Percentiles rank a stretch among this genome's conserved stretches.
Evolutionary conservation across 768 basidiomycete species (phyloP).

Genomic region (Leucosporidium creatinivorum): DNA sequence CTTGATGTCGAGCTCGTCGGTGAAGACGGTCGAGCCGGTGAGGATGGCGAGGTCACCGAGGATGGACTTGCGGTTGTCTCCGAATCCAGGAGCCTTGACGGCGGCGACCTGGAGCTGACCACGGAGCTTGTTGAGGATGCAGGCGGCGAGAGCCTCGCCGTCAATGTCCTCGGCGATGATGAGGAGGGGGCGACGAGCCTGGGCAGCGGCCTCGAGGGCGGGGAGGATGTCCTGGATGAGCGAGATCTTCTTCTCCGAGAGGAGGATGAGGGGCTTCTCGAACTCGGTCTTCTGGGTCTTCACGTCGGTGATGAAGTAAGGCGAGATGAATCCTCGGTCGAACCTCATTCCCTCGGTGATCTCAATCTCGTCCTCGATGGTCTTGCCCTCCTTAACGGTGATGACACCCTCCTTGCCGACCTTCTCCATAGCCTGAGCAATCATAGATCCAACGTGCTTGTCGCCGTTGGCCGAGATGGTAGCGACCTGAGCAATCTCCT

Average conservation of each 20-base stretch:
- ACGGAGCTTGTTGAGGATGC: slow-evolving; percentile 98
- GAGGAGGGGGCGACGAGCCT: slow-evolving; percentile 74
- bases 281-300: slow-evolving; percentile 85
- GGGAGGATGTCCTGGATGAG: slow-evolving; percentile 90
- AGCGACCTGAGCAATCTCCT: slow-evolving; percentile 89
- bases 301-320: slow-evolving; percentile 97
- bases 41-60: slow-evolving; percentile 95
- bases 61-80: slow-evolving; percentile 97
- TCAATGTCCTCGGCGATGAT: slow-evolving; percentile 98
- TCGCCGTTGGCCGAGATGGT: slow-evolving; percentile 82
- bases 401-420: slow-evolving; percentile 99
- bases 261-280: slow-evolving; percentile 88
- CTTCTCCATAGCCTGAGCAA: slow-evolving; percentile 98
- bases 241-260: slow-evolving; percentile 98
- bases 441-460: slow-evolving; percentile 81
- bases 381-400: slow-evolving; percentile 97
- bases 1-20: slow-evolving; percentile 92
- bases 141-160: slow-evolving; percentile 93
- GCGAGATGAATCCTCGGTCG: slow-evolving; percentile 92
- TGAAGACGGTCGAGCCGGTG: slow-evolving; percentile 96
- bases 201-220: slow-evolving; percentile 56
- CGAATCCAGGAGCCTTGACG: slow-evolving; percentile 96
- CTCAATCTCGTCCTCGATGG: slow-evolving; percentile 97
- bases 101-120: slow-evolving; percentile 90
- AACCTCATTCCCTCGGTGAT: slow-evolving; percentile 99